Evolutionary conservation across 345 rosid species (phyloP).

Genomic region (Dipteronia dyeriana): DNA sequence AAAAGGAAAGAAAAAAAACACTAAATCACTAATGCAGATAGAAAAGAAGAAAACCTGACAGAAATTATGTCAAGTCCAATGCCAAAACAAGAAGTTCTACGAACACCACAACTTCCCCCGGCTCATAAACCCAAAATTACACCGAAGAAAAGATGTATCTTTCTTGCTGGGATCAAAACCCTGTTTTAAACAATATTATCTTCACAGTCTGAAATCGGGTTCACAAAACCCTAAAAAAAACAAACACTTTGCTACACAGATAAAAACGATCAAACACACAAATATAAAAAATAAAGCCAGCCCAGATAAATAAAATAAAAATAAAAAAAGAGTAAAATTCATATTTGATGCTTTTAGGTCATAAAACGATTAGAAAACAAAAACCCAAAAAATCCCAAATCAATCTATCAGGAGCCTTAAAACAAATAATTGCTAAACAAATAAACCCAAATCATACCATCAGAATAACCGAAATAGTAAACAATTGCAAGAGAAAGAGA

Average conservation of each 20-base stretch:
- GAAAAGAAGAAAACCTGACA: background rate
- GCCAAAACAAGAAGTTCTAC: constrained; percentile 51
- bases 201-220: background rate
- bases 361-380: background rate
- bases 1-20: too few relatives aligned
- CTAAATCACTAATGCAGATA: background rate
- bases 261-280: background rate
- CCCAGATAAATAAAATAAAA: too few relatives aligned
- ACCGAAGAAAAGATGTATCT: constrained; percentile 42
- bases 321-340: background rate
- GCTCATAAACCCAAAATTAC: constrained; percentile 66
- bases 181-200: constrained; percentile 36
- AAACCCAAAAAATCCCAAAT: background rate
- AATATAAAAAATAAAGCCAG: too few relatives aligned
- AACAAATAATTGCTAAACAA: background rate
- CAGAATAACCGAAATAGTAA: background rate
- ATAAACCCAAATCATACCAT: background rate
- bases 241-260: background rate
- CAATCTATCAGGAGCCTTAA: background rate
- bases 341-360: background rate
- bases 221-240: background rate
- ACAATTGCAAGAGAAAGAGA: background rate
- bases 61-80: constrained; percentile 63
- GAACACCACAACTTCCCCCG: constrained; percentile 68
- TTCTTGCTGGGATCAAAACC: constrained; percentile 33